These are phyloP conservation scores for Plasmodium coatneyi DNA, from an alignment of 169 alveolate species.

Conservation along the genomic window DNA sequence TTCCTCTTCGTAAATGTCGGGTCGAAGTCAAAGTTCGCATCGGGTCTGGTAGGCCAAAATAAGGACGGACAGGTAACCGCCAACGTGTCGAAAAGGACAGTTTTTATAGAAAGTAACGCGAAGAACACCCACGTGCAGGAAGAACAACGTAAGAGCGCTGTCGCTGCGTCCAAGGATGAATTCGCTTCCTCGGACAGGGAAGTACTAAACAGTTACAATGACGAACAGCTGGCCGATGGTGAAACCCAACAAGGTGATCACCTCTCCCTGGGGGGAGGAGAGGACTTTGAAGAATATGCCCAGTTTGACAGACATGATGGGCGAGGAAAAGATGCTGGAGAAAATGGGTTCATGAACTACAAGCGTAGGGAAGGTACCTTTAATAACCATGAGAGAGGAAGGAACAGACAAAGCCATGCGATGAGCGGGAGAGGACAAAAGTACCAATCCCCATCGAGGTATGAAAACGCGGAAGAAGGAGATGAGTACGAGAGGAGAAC, in stretches of 20 bases:
- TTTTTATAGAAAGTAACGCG: background rate
- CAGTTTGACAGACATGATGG: conserved; percentile 26
- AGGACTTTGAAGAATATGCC: background rate
- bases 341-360: conserved; percentile 38
- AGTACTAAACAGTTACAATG: background rate
- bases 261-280: background rate
- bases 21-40: background rate
- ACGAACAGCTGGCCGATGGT: background rate
- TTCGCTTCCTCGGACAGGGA: background rate
- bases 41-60: background rate
- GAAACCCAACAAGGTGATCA: background rate
- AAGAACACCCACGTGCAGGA: background rate
- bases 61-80: background rate
- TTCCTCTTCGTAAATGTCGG: background rate
- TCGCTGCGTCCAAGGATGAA: background rate
- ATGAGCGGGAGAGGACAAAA: background rate
- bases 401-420: background rate
- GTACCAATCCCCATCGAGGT: background rate
- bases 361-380: background rate
- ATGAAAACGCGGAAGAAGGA: background rate
- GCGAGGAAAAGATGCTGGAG: background rate
- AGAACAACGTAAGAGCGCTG: background rate
- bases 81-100: background rate
- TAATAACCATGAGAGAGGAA: conserved; percentile 13
- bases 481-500: background rate